These are phyloP conservation scores for Candida incommunis DNA, from an alignment of 805 yeast genomes.

Conservation along the genomic window DNA sequence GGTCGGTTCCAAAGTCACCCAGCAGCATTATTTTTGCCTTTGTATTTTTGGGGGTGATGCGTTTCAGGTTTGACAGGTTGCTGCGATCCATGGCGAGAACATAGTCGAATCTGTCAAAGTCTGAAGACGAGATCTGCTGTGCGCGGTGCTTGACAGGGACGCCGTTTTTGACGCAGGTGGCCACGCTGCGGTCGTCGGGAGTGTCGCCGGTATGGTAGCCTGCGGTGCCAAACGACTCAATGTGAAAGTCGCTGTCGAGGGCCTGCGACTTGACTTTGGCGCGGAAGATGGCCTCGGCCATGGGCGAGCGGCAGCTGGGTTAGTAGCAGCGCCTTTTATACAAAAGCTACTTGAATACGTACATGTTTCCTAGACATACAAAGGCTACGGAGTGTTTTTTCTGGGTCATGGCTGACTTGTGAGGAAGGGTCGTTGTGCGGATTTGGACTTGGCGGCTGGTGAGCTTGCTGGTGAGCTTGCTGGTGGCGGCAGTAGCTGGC, in stretches of 20 bases:
- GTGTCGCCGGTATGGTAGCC: slow-evolving; percentile 71
- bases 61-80: slow-evolving; percentile 21
- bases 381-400: slow-evolving; percentile 50
- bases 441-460: too few relatives aligned
- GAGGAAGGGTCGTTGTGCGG: too few relatives aligned
- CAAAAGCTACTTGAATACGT: slow-evolving; percentile 21
- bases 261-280: slow-evolving; percentile 45
- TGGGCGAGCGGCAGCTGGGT: slow-evolving; percentile 73
- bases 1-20: slow-evolving; percentile 64
- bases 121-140: slow-evolving; percentile 67
- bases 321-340: background rate
- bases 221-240: slow-evolving; percentile 81
- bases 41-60: slow-evolving; percentile 35
- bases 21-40: slow-evolving; percentile 45
- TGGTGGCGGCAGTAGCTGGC: too few relatives aligned
- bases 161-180: slow-evolving; percentile 54
- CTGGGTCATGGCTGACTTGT: slow-evolving; percentile 17
- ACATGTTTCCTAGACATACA: slow-evolving; percentile 81
- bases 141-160: slow-evolving; percentile 66
- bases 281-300: slow-evolving; percentile 90
- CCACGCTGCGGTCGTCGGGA: slow-evolving; percentile 65
- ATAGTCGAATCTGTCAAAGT: slow-evolving; percentile 39
- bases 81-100: slow-evolving; percentile 42
- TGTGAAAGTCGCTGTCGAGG: slow-evolving; percentile 27
- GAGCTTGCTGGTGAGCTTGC: too few relatives aligned